Evolutionary conservation across 225 moss, liverwort and hornwort genomes (phyloP), one percentile per base, ranked within the genome.

Genomic region (Marchantia polymorpha): DNA sequence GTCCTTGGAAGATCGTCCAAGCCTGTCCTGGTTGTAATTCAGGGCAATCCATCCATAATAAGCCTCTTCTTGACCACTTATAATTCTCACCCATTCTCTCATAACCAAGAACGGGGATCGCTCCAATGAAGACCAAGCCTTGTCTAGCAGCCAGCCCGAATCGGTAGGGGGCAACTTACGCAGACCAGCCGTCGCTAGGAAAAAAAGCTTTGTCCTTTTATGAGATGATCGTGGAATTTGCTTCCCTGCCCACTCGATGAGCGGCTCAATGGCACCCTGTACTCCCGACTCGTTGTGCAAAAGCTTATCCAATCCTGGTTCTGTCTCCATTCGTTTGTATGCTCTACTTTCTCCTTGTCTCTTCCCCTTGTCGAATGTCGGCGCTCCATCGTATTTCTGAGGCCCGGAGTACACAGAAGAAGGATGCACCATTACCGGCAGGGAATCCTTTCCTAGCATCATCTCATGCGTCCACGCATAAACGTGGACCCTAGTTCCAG

Each of bases 11-110:
- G 71, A 79, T 70, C 88, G 86, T 50, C 96, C 96, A 65, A 97
- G 86, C 81, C 72, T 86, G 73, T 89, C 92, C 51, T 89, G 85
- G 77, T 93, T 97, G 78, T 97, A 97, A 84, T 94, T 97, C 14
- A 97, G 87, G 76, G 96, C 92, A 86, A 97, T 94, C 96, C 96
- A 97, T 81, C 96, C 96, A 85, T 94, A 97, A 67, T 94, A 97
- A 46, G 96, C 96, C 84, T 97, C 96, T 88, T 97, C 90, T 46
- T 92, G 91, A 50, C 96, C 96, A 82, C 87, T 94, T 72, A 97
- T 94, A 69, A 94, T 89, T 82, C 92, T 90, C 78, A 97, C 96
- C 94, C 93, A 94, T 74, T 82, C 85, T 59, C 93, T 90, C 80
- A 87, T 84, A 59, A 92, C 93, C 88, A 88, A 64, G 77, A 97